A percentile compares a stretch with the other conserved stretches of the same genome.
phyloP scores from a whole-genome alignment of 148 eudicot genomes.

The Nyssa sinensis region DNA sequence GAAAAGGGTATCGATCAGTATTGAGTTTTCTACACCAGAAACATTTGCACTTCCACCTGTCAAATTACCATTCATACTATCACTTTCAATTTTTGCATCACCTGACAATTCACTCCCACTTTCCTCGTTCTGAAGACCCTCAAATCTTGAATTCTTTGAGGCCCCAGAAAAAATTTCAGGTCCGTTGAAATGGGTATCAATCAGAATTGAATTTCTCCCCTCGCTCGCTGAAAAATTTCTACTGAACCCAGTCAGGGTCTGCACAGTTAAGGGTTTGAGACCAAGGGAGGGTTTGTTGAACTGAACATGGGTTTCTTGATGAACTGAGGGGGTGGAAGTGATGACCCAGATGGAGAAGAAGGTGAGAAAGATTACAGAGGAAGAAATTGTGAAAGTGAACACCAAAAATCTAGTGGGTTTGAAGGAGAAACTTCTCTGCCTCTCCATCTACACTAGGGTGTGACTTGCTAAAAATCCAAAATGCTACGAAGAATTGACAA shows the following conservation, averaged over 20 bases:
- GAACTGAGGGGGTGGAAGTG: slow-evolving; percentile 32
- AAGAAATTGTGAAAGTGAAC: slow-evolving; percentile 50
- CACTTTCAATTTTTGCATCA: not conserved
- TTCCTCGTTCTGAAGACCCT: slow-evolving; percentile 3
- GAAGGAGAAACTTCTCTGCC: slow-evolving; percentile 51
- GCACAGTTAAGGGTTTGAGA: slow-evolving; percentile 30
- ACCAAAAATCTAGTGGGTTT: slow-evolving; percentile 51
- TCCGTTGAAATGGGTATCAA: slow-evolving; percentile 31
- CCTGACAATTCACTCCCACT: slow-evolving; percentile 14
- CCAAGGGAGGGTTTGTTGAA: slow-evolving; percentile 35
- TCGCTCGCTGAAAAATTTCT: slow-evolving; percentile 27
- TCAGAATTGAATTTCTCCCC: slow-evolving; percentile 18
- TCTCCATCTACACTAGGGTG: slow-evolving; percentile 48
- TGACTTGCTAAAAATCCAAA: not conserved
- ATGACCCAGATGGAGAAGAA: slow-evolving; percentile 52
- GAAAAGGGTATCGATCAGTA: slow-evolving; percentile 26
- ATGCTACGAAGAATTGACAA: not conserved
- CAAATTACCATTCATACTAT: slow-evolving; percentile 5
- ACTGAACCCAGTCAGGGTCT: slow-evolving; percentile 22
- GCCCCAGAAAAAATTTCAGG: slow-evolving; percentile 23
- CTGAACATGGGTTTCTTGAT: slow-evolving; percentile 37
- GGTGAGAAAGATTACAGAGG: slow-evolving; percentile 41
- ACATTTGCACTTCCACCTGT: too few relatives aligned
- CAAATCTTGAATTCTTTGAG: slow-evolving; percentile 18
- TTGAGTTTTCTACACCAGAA: slow-evolving; percentile 1